Base-by-base conservation (phyloP, 345 rosid genomes). In the Gossypium arboreum region DNA sequence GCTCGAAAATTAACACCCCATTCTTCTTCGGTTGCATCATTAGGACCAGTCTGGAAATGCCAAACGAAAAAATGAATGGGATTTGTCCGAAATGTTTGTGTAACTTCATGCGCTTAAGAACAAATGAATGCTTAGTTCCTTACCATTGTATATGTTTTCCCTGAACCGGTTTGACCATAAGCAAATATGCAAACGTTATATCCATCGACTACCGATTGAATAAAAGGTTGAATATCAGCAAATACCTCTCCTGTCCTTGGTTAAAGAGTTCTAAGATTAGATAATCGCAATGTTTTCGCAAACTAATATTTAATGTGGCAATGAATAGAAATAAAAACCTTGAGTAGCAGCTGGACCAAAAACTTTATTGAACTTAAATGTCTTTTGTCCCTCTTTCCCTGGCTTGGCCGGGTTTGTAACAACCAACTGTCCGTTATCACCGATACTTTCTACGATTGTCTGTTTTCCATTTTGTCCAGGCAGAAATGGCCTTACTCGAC, bases 151-250 rank as follows among this genome's bases (percentile, higher is more conserved):
- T 91, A 85, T 48, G 99, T 95, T 87, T 95, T 95, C 63, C 99
- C 99, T 7, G 99, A 93, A 6, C 99, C 99, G 11, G 99, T 95
- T 88, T 95, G 99, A 58, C 99, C 99, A 86, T 95, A 95, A n/a
- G 99, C 99, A 83, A 95, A 7, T 78, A 94, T 92, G 74, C 98
- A 92, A 2, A 89, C 98, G 68, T 88, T 90, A 75, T 83, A 92
- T 25, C 98, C 98, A 85, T 94, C 98, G 43, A 92, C 90, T 6
- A 85, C 95, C 24, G 92, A 92, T 25, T 92, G 86, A 58, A 92
- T 81, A 84, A 92, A 80, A 0, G 97, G 94, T 79, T 88, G 89
- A 57, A 88, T 85, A 66, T 94, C 97, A 24, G 91, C 71, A 83
- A 85, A 92, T 44, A 94, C 95, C 41, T 90, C 91, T 71, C 71